These are phyloP conservation scores for Curvularia eragrostidis DNA, from an alignment of 2,329 filamentous ascomycete species.

Conservation along the genomic window DNA sequence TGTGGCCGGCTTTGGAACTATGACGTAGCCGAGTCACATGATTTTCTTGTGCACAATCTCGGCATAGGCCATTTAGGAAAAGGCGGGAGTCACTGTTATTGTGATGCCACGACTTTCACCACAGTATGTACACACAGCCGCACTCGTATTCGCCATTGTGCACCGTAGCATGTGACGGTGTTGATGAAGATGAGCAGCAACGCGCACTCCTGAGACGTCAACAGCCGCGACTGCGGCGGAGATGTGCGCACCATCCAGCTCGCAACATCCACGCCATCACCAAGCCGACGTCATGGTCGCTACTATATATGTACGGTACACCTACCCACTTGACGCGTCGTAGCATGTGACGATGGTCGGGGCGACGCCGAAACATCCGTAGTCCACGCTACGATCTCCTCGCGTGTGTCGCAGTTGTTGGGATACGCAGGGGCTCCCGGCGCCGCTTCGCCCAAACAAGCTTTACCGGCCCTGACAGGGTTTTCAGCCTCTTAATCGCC, in stretches of 20 bases:
- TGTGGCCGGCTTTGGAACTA: conserved; percentile 9
- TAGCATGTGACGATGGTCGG: conserved; percentile 25
- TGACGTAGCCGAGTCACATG: conserved; percentile 7
- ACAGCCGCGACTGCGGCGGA: conserved; percentile 6
- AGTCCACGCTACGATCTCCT: conserved; percentile 19
- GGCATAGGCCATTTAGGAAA: not conserved
- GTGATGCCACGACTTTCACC: not conserved
- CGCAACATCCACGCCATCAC: not conserved
- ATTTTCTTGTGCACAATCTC: not conserved
- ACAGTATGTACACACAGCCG: no score
- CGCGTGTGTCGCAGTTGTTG: conserved; percentile 31
- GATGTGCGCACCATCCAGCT: not conserved
- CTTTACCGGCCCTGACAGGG: conserved; percentile 28
- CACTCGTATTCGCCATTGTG: not conserved
- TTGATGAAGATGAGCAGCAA: conserved; percentile 1
- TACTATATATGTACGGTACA: not conserved
- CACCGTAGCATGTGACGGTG: conserved; percentile 1
- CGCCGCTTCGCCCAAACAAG: conserved; percentile 28
- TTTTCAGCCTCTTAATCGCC: conserved; percentile 38
- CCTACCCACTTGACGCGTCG: conserved; percentile 2
- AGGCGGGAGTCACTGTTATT: conserved; percentile 2
- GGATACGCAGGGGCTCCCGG: conserved; percentile 25
- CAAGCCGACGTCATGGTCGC: conserved; percentile 7
- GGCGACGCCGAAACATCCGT: conserved; percentile 26
- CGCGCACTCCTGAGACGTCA: conserved; percentile 3